Evolutionary conservation across 169 alveolate genomes (phyloP).

Genomic region (Eimeria brunetti): DNA sequence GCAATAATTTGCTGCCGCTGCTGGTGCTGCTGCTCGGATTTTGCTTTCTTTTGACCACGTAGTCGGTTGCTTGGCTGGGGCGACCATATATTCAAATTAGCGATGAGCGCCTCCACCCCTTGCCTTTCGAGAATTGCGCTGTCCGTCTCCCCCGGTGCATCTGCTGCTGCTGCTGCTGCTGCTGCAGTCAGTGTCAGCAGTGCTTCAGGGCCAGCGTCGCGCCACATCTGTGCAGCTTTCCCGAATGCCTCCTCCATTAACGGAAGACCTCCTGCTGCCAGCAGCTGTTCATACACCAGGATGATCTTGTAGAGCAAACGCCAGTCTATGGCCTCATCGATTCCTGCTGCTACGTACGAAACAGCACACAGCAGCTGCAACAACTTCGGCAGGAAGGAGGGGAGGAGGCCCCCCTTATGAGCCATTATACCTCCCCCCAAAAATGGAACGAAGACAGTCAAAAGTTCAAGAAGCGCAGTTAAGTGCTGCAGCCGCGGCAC

Average conservation of each 20-base stretch:
- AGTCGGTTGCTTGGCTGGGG: neutral
- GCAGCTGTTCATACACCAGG: conserved; percentile 33
- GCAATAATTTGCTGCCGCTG: conserved; percentile 44
- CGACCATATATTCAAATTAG: neutral
- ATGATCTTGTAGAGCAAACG: conserved; percentile 61
- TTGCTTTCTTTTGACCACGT: neutral
- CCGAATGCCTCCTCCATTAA: conserved; percentile 48
- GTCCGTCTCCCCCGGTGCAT: conserved; percentile 21
- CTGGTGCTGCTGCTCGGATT: neutral
- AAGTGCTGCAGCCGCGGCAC: conserved; percentile 50
- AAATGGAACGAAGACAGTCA: conserved; percentile 45
- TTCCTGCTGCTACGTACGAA: neutral
- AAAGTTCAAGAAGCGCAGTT: conserved; percentile 61
- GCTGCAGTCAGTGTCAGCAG: conserved; percentile 1
- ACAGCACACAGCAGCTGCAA: conserved; percentile 15
- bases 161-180: neutral
- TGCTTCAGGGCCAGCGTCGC: neutral
- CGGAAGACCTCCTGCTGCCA: conserved; percentile 22
- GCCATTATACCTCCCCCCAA: neutral
- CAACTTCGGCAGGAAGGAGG: conserved; percentile 25
- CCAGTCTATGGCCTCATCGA: conserved; percentile 54
- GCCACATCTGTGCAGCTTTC: conserved; percentile 14
- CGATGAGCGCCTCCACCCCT: neutral
- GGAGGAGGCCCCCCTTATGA: neutral
- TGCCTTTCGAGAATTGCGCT: neutral